These are phyloP conservation scores for Trebouxiophyceae sp. DNA, from an alignment of 163 green algal genomes.

Conservation along the genomic window DNA sequence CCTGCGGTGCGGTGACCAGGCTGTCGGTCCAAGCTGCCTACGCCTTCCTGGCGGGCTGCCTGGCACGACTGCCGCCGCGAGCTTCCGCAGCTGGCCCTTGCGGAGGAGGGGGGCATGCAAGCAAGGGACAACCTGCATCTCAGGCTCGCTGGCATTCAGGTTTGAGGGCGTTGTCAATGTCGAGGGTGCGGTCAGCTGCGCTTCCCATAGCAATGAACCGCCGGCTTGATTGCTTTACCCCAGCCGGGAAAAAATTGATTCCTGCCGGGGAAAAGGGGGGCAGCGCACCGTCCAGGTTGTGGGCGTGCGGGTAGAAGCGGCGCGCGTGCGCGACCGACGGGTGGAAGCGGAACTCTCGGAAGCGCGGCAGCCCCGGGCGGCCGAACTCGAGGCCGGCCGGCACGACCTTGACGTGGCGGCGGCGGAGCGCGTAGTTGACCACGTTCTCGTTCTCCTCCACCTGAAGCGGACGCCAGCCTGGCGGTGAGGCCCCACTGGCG, in stretches of 20 bases:
- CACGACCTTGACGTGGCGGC: constrained; percentile 85
- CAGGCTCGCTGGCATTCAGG: too few species aligned
- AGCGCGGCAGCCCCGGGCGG: constrained; percentile 66
- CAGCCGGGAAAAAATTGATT: constrained; percentile 4
- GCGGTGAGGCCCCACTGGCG: too few species aligned
- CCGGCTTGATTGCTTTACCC: constrained; percentile 3
- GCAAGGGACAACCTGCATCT: too few species aligned
- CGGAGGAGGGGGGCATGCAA: too few species aligned
- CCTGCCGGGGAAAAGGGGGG: not conserved
- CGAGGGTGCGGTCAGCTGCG: not conserved
- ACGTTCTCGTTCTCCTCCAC: constrained; percentile 98
- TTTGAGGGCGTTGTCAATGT: too few species aligned
- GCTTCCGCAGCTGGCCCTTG: too few species aligned
- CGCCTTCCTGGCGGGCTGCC: too few species aligned
- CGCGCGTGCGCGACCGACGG: constrained; percentile 73
- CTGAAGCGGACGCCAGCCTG: too few species aligned
- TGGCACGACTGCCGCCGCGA: too few species aligned
- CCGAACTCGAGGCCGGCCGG: constrained; percentile 94
- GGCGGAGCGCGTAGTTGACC: constrained; percentile 92
- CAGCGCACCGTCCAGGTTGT: constrained; percentile 94
- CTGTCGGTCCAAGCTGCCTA: too few species aligned
- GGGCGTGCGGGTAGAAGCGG: constrained; percentile 96
- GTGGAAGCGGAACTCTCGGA: constrained; percentile 92
- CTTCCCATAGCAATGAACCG: not conserved
- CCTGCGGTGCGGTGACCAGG: constrained; percentile 53